Conservation (phyloP, 1,284 basidiomycete species). For the Agroathelia rolfsii region DNA sequence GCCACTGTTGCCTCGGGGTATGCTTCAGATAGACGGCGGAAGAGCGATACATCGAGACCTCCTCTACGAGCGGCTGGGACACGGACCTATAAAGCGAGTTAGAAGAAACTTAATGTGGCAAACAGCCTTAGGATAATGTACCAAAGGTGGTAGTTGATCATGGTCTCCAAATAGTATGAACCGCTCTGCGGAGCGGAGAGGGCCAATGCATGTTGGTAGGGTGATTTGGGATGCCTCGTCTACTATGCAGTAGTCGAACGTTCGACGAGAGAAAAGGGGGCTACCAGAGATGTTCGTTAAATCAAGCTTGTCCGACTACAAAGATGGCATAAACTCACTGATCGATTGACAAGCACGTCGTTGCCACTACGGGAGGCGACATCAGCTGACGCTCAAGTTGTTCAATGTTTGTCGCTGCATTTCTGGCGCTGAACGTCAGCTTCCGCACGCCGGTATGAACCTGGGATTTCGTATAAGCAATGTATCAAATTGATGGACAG, state of each 20-base stretch:
- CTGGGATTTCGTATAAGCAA: conserved; percentile 26
- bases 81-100: conserved; percentile 50
- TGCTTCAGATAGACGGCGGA: conserved; percentile 78
- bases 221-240: conserved; percentile 99
- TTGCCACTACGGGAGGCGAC: conserved; percentile 87
- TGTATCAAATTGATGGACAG: conserved; percentile 1
- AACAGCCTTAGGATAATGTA: conserved; percentile 33
- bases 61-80: conserved; percentile 72
- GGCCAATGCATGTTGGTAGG: conserved; percentile 89
- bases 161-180: conserved; percentile 97
- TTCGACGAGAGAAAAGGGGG: conserved; percentile 73
- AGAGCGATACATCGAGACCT: conserved; percentile 85
- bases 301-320: conserved; percentile 1
- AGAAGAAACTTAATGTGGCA: too few species aligned
- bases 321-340: conserved; percentile 54
- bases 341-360: conserved; percentile 88
- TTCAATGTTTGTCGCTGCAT: conserved; percentile 53
- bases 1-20: conserved; percentile 81
- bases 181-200: conserved; percentile 79
- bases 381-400: conserved; percentile 76
- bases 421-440: conserved; percentile 54
- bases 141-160: conserved; percentile 90
- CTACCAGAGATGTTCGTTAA: conserved; percentile 28
- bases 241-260: conserved; percentile 95
- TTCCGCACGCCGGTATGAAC: conserved; percentile 71